A percentile compares a stretch with the other conserved stretches of the same genome.
Conservation (phyloP, 495 filamentous ascomycete genomes). For the Staphylotrichum tortipilum region DNA sequence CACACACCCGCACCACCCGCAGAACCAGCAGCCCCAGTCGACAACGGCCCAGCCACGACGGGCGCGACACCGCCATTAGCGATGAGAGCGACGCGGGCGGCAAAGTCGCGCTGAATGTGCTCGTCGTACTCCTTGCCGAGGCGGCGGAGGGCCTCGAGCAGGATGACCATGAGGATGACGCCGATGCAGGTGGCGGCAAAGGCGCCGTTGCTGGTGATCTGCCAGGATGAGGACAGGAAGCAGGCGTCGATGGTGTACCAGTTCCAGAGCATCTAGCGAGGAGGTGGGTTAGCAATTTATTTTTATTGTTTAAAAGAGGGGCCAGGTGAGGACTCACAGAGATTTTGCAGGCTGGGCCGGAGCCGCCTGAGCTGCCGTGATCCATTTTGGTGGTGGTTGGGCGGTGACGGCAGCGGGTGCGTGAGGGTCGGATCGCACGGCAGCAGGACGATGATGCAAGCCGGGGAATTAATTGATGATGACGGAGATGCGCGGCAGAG, state of each 20-base stretch:
- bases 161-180: constrained; percentile 45
- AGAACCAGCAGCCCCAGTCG: no score
- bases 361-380: constrained; percentile 3
- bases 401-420: not conserved
- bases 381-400: constrained; percentile 5
- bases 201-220: constrained; percentile 36
- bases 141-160: constrained; percentile 44
- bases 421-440: not conserved
- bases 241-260: constrained; percentile 48
- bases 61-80: not conserved
- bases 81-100: constrained; percentile 18
- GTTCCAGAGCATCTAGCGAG: constrained; percentile 49
- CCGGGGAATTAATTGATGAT: not conserved
- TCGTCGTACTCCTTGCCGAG: constrained; percentile 47
- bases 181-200: constrained; percentile 53
- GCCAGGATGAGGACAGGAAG: constrained; percentile 43
- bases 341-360: constrained; percentile 15
- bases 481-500: no score
- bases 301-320: no score
- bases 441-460: not conserved
- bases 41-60: not conserved
- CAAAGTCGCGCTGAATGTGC: constrained; percentile 34
- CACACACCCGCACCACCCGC: not conserved
- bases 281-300: no score
- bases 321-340: constrained; percentile 4